phyloP scores from a whole-genome alignment of 352 stramenopile species.

The Phytopythium cucurbitacearum region DNA sequence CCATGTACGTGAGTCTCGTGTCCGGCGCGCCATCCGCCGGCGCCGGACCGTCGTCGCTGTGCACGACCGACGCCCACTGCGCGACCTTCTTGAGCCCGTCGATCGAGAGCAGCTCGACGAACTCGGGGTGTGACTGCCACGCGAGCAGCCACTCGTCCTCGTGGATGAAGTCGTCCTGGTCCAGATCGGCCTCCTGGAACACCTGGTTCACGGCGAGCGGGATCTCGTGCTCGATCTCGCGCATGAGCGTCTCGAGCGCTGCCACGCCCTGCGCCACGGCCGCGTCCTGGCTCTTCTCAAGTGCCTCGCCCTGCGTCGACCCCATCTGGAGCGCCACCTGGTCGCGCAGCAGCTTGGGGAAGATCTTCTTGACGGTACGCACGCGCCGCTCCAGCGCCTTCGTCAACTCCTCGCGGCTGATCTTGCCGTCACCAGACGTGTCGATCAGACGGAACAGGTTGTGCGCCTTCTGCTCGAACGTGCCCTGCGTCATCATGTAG shows the following conservation, averaged over 20 bases:
- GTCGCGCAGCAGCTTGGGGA: slow-evolving; percentile 67
- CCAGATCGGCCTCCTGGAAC: slow-evolving; percentile 68
- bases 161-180: slow-evolving; percentile 76
- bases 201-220: slow-evolving; percentile 82
- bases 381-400: slow-evolving; percentile 66
- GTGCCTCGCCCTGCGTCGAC: slow-evolving; percentile 27
- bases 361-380: slow-evolving; percentile 66
- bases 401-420: slow-evolving; percentile 73
- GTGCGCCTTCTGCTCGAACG: slow-evolving; percentile 74
- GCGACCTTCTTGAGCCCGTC: slow-evolving; percentile 85
- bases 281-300: slow-evolving; percentile 37
- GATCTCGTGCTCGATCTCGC: slow-evolving; percentile 79
- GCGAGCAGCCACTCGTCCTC: slow-evolving; percentile 81
- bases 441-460: slow-evolving; percentile 77
- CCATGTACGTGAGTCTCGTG: slow-evolving; percentile 55
- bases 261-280: slow-evolving; percentile 48
- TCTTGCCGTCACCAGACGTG: slow-evolving; percentile 55
- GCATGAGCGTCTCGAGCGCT: slow-evolving; percentile 65
- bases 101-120: slow-evolving; percentile 81
- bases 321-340: slow-evolving; percentile 67
- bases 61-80: slow-evolving; percentile 68
- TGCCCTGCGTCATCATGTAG: slow-evolving; percentile 79
- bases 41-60: slow-evolving; percentile 24
- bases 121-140: slow-evolving; percentile 74
- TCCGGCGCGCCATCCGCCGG: slow-evolving; percentile 19